Evolutionary conservation across 768 basidiomycete species (phyloP), one percentile per base, ranked within the genome.

Genomic region (Boletus bicolor): DNA sequence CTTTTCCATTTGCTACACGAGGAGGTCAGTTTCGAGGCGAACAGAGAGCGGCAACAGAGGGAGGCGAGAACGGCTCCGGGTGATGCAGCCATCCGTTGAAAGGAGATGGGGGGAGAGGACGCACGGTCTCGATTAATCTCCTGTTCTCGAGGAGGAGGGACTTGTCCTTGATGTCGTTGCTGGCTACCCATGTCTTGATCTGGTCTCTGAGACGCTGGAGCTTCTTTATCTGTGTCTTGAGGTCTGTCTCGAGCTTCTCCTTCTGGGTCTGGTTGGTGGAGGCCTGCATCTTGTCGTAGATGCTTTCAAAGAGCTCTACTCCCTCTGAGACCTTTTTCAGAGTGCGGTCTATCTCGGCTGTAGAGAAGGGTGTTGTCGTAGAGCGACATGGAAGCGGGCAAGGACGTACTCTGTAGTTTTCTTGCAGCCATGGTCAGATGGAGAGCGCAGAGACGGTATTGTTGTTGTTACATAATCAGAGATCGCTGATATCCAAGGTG

Each of bases 121-220:
- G 75, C 71, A 98, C 97, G 68, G 93, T 95, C 77, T 99, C 97
- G 69, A 99, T 99, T 58, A 98, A 78, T 73, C 86, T 87, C 64
- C 97, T 86, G 79, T 96, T 94, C 43, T 98, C 97, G 68, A 96
- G 75, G 64, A 99, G 79, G 56, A 83, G 78, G 14, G 86, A 82
- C 84, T 98, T 99, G 83, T 99, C 97, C 79, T 98, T 98, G 73
- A 99, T 97, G 76, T 99, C 97, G 73, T 92, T 93, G 75, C 87
- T 93, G 44, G 93, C 88, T 44, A 96, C 85, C 97, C 97, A 99
- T 2, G 93, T 93, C 76, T 92, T 92, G 73, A 92, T 90, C 77
- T 91, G 89, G 76, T 92, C 89, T 59, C 89, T 77, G 59, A 91
- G 72, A 57, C 89, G 81, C 73, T 92, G 89, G 0, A 92, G 80